Conservation (phyloP, 2,329 filamentous ascomycete genomes). For the Neonectria neomacrospora region DNA sequence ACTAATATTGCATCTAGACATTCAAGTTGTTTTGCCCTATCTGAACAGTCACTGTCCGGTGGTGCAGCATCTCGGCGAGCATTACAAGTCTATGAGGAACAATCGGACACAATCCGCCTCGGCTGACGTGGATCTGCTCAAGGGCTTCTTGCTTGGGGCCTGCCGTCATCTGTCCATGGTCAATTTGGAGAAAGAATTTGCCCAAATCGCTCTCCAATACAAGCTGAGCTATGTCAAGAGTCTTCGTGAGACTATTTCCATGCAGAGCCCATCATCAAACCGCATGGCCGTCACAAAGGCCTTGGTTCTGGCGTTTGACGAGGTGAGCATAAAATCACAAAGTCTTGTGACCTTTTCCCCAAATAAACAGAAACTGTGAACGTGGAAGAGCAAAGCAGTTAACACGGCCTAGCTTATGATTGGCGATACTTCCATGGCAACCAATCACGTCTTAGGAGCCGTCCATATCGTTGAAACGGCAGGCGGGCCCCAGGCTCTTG, state of each 20-base stretch:
- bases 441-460: conserved; percentile 20
- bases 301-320: conserved; percentile 25
- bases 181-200: conserved; percentile 5
- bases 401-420: conserved; percentile 18
- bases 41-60: conserved; percentile 25
- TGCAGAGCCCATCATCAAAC: neutral
- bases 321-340: conserved; percentile 6
- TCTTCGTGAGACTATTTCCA: conserved; percentile 15
- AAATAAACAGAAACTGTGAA: too few relatives aligned
- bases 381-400: neutral
- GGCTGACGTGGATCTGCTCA: conserved; percentile 21
- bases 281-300: conserved; percentile 22
- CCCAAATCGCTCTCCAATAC: conserved; percentile 25
- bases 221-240: conserved; percentile 19
- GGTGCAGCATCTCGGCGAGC: conserved; percentile 11
- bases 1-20: conserved; percentile 9
- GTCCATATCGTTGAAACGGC: conserved; percentile 13
- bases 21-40: conserved; percentile 19
- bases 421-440: conserved; percentile 22
- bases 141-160: conserved; percentile 26
- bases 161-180: conserved; percentile 24
- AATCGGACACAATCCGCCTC: conserved; percentile 29
- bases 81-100: neutral
- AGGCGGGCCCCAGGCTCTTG: conserved; percentile 18
- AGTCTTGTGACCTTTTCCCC: neutral